Percentiles rank a stretch among this genome's conserved stretches.
phyloP scores from a whole-genome alignment of 768 basidiomycete species.

The Suillus brevipes region DNA sequence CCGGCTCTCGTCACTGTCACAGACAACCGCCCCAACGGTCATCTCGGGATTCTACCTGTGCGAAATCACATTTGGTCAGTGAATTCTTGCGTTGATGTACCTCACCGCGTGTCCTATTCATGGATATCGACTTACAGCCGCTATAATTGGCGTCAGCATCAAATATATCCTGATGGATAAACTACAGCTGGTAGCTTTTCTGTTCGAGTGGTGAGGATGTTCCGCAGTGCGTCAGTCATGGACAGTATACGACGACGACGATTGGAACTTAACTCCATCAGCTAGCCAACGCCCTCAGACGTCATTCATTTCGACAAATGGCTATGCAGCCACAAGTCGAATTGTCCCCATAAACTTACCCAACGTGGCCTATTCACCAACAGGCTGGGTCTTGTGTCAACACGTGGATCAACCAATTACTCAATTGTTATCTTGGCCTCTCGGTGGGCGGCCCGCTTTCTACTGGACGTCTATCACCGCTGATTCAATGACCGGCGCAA shows the following conservation, averaged over 20 bases:
- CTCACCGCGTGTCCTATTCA: background rate
- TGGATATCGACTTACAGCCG: no score
- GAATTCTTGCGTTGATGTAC: background rate
- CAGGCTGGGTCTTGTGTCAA: background rate
- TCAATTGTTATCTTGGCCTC: slow-evolving; percentile 1
- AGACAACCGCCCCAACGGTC: background rate
- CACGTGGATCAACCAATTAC: slow-evolving; percentile 2
- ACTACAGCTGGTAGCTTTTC: background rate
- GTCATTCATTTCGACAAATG: background rate
- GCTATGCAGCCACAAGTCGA: background rate
- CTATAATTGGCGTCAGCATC: background rate
- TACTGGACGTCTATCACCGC: slow-evolving; percentile 6
- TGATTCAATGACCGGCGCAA: background rate
- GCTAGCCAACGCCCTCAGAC: background rate
- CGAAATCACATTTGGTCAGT: background rate
- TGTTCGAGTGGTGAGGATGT: background rate
- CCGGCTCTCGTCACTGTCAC: no score
- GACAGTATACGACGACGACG: background rate
- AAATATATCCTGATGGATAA: background rate
- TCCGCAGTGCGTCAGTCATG: background rate
- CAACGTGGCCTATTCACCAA: background rate
- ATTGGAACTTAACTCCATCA: background rate
- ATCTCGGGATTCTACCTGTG: background rate
- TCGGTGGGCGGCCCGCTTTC: background rate
- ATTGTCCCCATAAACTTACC: background rate